Evolutionary conservation across 192 early-diverging fungal species (phyloP).

Genomic region (Backusella macrospora): DNA sequence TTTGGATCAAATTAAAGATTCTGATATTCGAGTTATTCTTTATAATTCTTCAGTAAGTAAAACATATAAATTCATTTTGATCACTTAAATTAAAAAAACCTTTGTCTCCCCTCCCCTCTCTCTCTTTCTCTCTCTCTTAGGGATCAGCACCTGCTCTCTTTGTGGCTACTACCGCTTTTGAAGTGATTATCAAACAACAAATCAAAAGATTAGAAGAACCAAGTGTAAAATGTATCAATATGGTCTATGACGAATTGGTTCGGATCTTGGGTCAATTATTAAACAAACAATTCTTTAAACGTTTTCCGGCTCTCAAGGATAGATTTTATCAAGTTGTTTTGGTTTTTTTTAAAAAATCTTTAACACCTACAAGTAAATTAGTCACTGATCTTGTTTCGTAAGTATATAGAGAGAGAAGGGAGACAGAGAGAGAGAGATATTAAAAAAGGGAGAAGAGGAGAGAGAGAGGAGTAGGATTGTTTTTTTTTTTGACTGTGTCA

Average conservation of each 20-base stretch:
- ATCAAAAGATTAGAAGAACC: slow-evolving; percentile 99
- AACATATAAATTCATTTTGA: background rate
- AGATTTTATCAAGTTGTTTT: slow-evolving; percentile 95
- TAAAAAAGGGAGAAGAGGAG: too few relatives aligned
- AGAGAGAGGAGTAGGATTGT: background rate
- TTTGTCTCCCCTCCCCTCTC: too few relatives aligned
- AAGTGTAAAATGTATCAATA: slow-evolving; percentile 89
- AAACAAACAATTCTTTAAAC: slow-evolving; percentile 88
- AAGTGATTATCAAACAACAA: slow-evolving; percentile 98
- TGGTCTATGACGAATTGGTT: slow-evolving; percentile 98
- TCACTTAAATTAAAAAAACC: too few relatives aligned
- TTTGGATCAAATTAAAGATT: slow-evolving; percentile 98
- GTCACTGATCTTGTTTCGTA: slow-evolving; percentile 89
- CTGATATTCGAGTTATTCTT: slow-evolving; percentile 96
- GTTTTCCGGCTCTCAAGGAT: slow-evolving; percentile 95
- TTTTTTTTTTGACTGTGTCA: background rate
- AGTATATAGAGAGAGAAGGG: slow-evolving; percentile 20
- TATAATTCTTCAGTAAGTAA: slow-evolving; percentile 90
- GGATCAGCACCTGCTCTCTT: slow-evolving; percentile 97
- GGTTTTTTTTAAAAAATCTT: slow-evolving; percentile 89
- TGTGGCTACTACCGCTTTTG: slow-evolving; percentile 97
- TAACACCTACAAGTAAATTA: slow-evolving; percentile 92
- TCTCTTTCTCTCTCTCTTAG: slow-evolving; percentile 37
- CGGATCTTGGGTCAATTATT: slow-evolving; percentile 93
- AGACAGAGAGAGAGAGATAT: too few relatives aligned